Evolutionary conservation across 495 filamentous ascomycete genomes (phyloP), one percentile per base, ranked within the genome.

Genomic region (Sabuloglossum arenarium): DNA sequence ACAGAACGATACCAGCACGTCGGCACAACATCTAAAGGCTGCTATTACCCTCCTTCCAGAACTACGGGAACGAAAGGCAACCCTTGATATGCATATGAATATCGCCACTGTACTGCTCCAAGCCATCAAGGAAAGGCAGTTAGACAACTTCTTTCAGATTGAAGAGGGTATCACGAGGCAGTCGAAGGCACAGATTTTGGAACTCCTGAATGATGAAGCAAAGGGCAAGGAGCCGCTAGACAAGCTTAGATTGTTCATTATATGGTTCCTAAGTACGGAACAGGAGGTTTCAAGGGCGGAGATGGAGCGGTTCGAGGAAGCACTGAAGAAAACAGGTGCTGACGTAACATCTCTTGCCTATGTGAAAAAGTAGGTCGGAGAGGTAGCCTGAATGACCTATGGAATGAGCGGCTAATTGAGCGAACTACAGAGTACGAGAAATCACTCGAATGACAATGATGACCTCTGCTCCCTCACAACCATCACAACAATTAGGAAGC

Each of bases 401-500:
- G 37, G 24, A 0, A 3, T 53, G 16, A 16, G 3, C 23, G 14
- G 19, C 1, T 12, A 2, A 43, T 45, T 67, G 75, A 59, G 3
- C 5, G 6, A 11, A 53, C 47, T 19, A 28, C 63, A 87, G 90
- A 66, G 90, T 99, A 25, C 88, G 89, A 43, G 86, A 93, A 60
- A 84, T 94, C 54, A 97, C 91, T 11, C 88, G 90, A 37, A 97
- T 97, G 91, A 96, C 93, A 19, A 96, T 97, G 82, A 87, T 99
- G 74, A 87, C 89, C 4, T 89, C 90, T 6, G 81, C 79, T 14
- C 80, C 90, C 3, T 75, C 80, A 1, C 77, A 85, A 58, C 77
- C 78, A 16, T 68, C 80, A 31, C 75, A 75, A 60, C 75, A 79
- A 54, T 81, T 85, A 4, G 78, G 82, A 1, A 77, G 80, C 43